Conservation (phyloP, 2,329 filamentous ascomycete species). For the Apiospora rasikravindrae region DNA sequence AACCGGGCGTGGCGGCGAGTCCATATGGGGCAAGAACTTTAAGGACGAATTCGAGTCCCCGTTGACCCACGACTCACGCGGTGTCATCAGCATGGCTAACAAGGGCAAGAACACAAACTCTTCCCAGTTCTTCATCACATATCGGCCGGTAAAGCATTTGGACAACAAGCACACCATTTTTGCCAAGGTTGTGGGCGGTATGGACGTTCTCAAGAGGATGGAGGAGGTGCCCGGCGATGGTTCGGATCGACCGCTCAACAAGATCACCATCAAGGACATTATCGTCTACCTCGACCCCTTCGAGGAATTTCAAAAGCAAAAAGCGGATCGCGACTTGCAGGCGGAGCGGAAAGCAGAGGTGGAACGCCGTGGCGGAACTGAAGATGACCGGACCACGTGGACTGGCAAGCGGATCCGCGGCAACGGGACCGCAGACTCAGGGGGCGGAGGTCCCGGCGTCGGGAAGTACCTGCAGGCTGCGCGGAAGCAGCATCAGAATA, state of each 20-base stretch:
- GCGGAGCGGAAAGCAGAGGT: slow-evolving; percentile 67
- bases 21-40: slow-evolving; percentile 94
- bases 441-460: slow-evolving; percentile 51
- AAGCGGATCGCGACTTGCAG: slow-evolving; percentile 64
- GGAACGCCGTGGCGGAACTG: slow-evolving; percentile 70
- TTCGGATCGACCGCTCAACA: slow-evolving; percentile 75
- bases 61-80: slow-evolving; percentile 79
- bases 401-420: slow-evolving; percentile 87
- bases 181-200: slow-evolving; percentile 78
- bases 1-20: slow-evolving; percentile 86
- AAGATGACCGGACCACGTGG: slow-evolving; percentile 93
- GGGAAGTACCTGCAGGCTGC: slow-evolving; percentile 84
- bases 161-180: slow-evolving; percentile 99
- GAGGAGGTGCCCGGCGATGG: slow-evolving; percentile 79
- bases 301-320: slow-evolving; percentile 85
- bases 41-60: slow-evolving; percentile 92
- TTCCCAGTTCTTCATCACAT: slow-evolving; percentile 93
- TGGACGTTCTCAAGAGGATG: slow-evolving; percentile 74
- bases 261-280: slow-evolving; percentile 82
- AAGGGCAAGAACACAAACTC: slow-evolving; percentile 99
- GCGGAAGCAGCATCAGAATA: slow-evolving; percentile 41
- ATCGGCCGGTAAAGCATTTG: slow-evolving; percentile 82
- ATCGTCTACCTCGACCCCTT: slow-evolving; percentile 94
- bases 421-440: slow-evolving; percentile 62
- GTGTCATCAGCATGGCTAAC: slow-evolving; percentile 92